Base-by-base conservation (phyloP, 2,329 filamentous ascomycete genomes). In the Sporothrix euskadiensis region DNA sequence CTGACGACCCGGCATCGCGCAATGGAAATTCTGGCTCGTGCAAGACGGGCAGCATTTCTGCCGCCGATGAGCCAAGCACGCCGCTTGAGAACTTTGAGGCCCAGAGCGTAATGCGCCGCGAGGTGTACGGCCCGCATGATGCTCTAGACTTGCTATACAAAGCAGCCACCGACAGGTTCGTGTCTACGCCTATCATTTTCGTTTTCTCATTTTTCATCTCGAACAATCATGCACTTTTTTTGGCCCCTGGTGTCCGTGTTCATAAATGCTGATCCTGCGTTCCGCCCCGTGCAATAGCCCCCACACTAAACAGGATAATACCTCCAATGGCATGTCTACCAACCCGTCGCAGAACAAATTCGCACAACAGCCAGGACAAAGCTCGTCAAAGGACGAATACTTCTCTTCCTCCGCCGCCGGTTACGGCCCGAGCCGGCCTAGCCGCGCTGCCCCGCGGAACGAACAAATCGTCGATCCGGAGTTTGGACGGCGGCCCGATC, bases 61-160 rank as follows among this genome's bases (percentile, higher is more conserved):
- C 81, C 54, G 76, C 78, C 22, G 83, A 83, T 14, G 89, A 90
- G 76, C 85, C 85, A 39, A 89, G 90, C 76, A 87, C 87, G 73
- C 88, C 88, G 69, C 80, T 91, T 30, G 88, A 91, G 80, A 91
- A 91, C 78, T 82, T 89, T 6, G 89, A 91, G 81, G 89, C 89
- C 30, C 87, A 88, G 78, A 85, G 85, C 9, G 88, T 91, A 73
- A 90, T 91, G 89, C 83, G 89, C 44, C 85, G 84, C 72, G 92
- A 93, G 77, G 90, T 98, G 61, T 97, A 94, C 81, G 94, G 94
- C 49, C 94, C 93, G 3, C 94, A 97, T 79, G 95, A 98, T 83
- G 95, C 95, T 32, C 86, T 98, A 66, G 94, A 97, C 81, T 85
- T 98, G 73, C 87, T 98, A 19, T 97, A 97, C 79, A 94, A 97